Conservation (phyloP, 2,329 filamentous ascomycete species). For the Calycina herbarum region DNA sequence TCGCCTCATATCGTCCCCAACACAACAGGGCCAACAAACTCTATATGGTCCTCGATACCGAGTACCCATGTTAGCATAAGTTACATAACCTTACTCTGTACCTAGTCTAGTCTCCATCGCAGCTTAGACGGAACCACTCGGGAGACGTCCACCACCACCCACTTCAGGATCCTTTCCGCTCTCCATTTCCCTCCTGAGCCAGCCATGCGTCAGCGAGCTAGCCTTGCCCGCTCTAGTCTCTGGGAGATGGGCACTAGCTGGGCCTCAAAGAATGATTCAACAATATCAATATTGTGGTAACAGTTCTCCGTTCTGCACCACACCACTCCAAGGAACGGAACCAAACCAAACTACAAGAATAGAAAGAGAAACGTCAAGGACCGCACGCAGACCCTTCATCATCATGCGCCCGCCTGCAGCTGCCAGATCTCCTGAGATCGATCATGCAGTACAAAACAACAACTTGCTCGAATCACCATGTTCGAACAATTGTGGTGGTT, state of each 20-base stretch:
- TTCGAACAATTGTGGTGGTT: neutral
- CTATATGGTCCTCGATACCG: neutral
- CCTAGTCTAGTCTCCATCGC: too few species aligned
- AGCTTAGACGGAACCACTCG: neutral
- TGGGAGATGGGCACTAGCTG: neutral
- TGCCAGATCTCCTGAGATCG: neutral
- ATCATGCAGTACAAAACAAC: constrained; percentile 4
- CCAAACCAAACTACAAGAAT: neutral
- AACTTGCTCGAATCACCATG: neutral
- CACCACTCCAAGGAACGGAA: neutral
- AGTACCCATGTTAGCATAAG: neutral
- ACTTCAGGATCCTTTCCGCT: neutral
- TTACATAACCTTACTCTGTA: neutral
- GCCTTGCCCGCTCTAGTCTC: neutral
- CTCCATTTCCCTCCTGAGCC: constrained; percentile 4
- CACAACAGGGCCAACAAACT: neutral
- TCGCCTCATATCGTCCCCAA: neutral
- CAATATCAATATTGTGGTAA: neutral
- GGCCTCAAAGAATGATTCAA: neutral
- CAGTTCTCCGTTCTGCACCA: neutral
- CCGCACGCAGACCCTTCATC: neutral
- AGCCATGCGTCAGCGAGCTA: neutral
- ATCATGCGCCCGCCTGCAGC: constrained; percentile 2
- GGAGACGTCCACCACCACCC: neutral
- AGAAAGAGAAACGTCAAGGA: neutral